Base-by-base conservation (phyloP, 345 rosid genomes). In the Sisymbrium irio region DNA sequence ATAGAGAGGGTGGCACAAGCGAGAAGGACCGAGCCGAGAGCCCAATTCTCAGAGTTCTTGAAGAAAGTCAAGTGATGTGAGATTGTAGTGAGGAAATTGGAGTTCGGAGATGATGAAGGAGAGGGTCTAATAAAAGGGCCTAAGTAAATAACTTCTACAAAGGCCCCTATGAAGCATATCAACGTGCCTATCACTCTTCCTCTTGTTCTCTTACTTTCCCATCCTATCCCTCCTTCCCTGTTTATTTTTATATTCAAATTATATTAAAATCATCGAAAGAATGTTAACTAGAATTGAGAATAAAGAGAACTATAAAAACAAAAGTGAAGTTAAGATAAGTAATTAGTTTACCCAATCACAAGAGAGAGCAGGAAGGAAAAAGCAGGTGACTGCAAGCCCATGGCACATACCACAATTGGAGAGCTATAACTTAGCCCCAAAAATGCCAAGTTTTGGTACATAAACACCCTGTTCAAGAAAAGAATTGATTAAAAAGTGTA, bases 341-440 rank as follows among this genome's bases (percentile, higher is more conserved):
- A 19, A 45, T 39, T 46, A 62, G 71, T 56, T 51, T 78, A 85
- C 93, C 97, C 86, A 83, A 72, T 78, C 40, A 79, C 53, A 69
- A 84, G 40, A 36, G 89, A 78, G 47, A 92, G 46, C 76, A 92
- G 57, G 83, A 85, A 90, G 75, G 91, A 88, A 65, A 90, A 75
- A 54, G 92, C 75, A 25, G 98, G 96, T 56, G 81, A 61, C 20
- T 85, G 65, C 47, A 87, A 89, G 53, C 95, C 96, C 96, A 87
- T 88, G 33, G 86, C 89, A 47, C 96, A 92, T 15, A 86, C 96
- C 50, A 87, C 88, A 44, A 88, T 85, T 5, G 96, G 95, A 6
- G 96, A 90, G 72, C 93, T 87, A 75, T 81, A 85, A 61, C 81
- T 80, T 62, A 93, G 65, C 40, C 95, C 93, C 22, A 90, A 30